phyloP scores from a whole-genome alignment of 306 rosid genomes.

The Sphenostylis stenocarpa region DNA sequence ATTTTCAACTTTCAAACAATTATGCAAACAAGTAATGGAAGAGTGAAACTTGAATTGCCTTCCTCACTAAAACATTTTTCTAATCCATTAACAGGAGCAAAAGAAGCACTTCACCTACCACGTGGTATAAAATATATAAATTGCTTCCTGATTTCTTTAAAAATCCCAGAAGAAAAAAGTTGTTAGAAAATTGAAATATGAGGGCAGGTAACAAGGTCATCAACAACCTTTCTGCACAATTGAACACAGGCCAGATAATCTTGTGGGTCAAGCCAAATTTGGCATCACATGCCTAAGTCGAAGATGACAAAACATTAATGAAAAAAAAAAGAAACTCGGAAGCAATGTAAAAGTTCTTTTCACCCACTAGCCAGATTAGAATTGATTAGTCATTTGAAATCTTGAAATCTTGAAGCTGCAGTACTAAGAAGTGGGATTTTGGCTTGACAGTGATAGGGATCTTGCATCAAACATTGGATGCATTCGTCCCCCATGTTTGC shows the following conservation, averaged over 20 bases:
- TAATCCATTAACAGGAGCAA: conserved; percentile 2
- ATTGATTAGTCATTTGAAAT: not conserved
- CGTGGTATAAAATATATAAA: not conserved
- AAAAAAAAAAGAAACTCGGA: not conserved
- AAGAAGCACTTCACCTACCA: conserved; percentile 5
- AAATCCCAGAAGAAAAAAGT: not conserved
- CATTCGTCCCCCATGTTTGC: not conserved
- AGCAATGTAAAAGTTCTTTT: not conserved
- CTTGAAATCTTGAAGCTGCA: not conserved
- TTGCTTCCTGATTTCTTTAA: not conserved
- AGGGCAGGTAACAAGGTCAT: not conserved
- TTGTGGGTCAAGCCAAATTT: not conserved
- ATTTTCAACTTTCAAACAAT: conserved; percentile 1
- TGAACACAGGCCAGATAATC: not conserved
- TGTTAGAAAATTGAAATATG: not conserved
- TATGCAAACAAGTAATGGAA: not conserved
- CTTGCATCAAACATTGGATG: not conserved
- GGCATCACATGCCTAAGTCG: not conserved
- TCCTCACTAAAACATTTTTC: conserved; percentile 9
- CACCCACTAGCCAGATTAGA: not conserved
- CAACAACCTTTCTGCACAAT: not conserved
- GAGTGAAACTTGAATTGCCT: not conserved
- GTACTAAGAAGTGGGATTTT: not conserved
- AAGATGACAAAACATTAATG: not conserved
- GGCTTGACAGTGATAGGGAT: not conserved